Conservation (phyloP, 306 rosid genomes). For the Leucaena leucocephala region DNA sequence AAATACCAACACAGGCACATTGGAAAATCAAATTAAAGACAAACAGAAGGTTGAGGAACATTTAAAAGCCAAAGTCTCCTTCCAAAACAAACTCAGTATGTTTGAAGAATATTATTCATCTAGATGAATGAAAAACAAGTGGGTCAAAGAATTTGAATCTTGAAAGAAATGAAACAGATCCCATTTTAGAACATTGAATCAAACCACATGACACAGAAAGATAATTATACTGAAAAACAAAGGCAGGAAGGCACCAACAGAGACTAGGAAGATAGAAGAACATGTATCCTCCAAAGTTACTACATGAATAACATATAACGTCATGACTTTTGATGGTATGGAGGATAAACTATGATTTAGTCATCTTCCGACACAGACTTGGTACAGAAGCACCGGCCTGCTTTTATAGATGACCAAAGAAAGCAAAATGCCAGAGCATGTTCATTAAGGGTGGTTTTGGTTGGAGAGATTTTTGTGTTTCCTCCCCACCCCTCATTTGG, state of each 20-base stretch:
- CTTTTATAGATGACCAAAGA: slow-evolving; percentile 58
- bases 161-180: not conserved
- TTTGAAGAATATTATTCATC: not conserved
- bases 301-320: slow-evolving; percentile 21
- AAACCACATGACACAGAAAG: not conserved
- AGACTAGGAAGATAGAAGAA: not conserved
- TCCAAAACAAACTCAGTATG: not conserved
- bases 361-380: slow-evolving; percentile 80
- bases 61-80: not conserved
- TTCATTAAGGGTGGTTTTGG: not conserved
- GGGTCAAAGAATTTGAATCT: not conserved
- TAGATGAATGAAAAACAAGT: not conserved
- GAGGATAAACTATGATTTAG: slow-evolving; percentile 38
- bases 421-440: not conserved
- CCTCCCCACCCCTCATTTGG: not conserved
- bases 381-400: slow-evolving; percentile 42
- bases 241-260: not conserved
- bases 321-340: slow-evolving; percentile 26
- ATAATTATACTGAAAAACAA: not conserved
- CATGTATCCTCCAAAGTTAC: slow-evolving; percentile 29
- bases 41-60: not conserved
- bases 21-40: not conserved
- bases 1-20: not conserved
- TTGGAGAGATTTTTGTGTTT: not conserved
- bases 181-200: not conserved